Base-by-base conservation (phyloP, 441 rosid genomes). In the Jatropha podagrica region DNA sequence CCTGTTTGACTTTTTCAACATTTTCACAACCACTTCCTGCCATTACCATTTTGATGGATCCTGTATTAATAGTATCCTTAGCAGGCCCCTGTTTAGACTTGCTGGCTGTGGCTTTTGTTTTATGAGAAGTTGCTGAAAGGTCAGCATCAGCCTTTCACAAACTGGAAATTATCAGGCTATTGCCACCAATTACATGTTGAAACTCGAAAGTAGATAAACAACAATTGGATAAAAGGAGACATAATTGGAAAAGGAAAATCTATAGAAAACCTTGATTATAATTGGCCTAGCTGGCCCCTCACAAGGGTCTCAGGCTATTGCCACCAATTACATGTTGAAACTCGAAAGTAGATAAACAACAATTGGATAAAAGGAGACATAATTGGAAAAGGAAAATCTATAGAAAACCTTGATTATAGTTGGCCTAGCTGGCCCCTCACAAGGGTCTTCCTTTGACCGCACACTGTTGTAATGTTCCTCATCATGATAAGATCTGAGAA, bases 391-490 rank as follows among this genome's bases (percentile, higher is more conserved):
- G 32, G 54, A 38, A 62, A 59, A 14, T 54, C 2, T 5, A 10
- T 27, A 54, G 58, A 20, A 81, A 77, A 91, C 99, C 99, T 91
- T 86, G 77, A 95, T 93, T 32, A 83, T 70, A 84, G 91, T 83
- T 69, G 88, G 85, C 77, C 78, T 80, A 60, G 97, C 97, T 75
- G 99, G 88, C 79, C 97, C 95, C 42, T 69, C 80, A 76, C 96
- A 83, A 27, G 90, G 71, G 83, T 95, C 98, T 75, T 91, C 97
- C 75, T 83, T 91, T 7, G 71, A 79, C 63, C 98, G 86, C 76
- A 93, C 85, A 84, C 98, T 89, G 69, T 95, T 95, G 72, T 93
- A 93, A 75, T 95, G 99, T 79, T 95, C 99, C 58, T 83, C 99
- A 74, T 93, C 97, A 54, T 93, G 99, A 85, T 95, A 95, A 80